Evolutionary conservation across 257 asterid species (phyloP), one percentile per base, ranked within the genome.

Genomic region (Avicennia marina): DNA sequence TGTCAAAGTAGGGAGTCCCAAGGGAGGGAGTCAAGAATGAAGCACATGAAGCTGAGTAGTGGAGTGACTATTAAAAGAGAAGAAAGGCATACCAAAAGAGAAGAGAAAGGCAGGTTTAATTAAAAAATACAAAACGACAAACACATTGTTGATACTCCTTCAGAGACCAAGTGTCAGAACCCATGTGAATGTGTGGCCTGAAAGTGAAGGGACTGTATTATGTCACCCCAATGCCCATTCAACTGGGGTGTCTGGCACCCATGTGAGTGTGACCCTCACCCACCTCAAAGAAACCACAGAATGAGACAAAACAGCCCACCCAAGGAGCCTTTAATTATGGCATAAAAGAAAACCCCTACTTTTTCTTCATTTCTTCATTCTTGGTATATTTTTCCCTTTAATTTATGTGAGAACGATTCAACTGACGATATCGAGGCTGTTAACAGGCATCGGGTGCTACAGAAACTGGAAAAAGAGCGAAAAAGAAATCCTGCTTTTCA

Each of bases 161-260:
- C 20, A 54, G 42, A 45, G n/a, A 19, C 11, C 7, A 36, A 13
- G 32, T 58, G 75, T 52, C 73, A 66, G 70, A 53, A 53, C 60
- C 33, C 73, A 61, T 72, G 78, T 72, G 78, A 66, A 51, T 66
- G 33, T 71, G 72, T 61, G 65, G 69, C 21, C 57, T 61, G 76
- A 78, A 71, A 78, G 66, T 71, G 78, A 71, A 74, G 71, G 58
- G 63, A 63, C 69, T 66, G 53, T 63, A 58, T 71, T 24, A 41
- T 53, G 58, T n/a, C n/a, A n/a, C n/a, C n/a, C n/a, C n/a, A n/a
- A n/a, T n/a, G n/a, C n/a, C n/a, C n/a, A n/a, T n/a, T n/a, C n/a
- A n/a, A n/a, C n/a, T n/a, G n/a, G n/a, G n/a, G n/a, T n/a, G n/a
- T n/a, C n/a, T n/a, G n/a, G n/a, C n/a, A n/a, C n/a, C n/a, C n/a